Conservation (phyloP, 495 filamentous ascomycete genomes). For the Penicillium nucicola region DNA sequence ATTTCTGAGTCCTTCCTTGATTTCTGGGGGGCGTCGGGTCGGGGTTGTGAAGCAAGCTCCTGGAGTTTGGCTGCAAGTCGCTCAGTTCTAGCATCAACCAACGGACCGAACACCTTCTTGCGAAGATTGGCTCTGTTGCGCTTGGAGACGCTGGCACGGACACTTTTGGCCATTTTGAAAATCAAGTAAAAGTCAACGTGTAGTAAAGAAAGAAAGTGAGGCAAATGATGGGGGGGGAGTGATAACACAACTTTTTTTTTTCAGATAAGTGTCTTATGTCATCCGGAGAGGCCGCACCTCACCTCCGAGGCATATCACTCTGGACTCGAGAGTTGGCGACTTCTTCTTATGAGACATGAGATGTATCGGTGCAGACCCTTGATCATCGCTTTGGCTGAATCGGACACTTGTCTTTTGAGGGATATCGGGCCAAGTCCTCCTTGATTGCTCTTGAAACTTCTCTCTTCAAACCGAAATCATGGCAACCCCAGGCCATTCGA, state of each 20-base stretch:
- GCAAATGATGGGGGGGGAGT: background rate
- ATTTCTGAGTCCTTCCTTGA: constrained; percentile 14
- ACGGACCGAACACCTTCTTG: constrained; percentile 73
- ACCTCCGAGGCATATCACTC: constrained; percentile 23
- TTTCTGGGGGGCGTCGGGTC: constrained; percentile 24
- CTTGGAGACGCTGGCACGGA: constrained; percentile 71
- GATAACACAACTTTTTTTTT: constrained; percentile 15
- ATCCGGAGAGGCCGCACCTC: constrained; percentile 28
- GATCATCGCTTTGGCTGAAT: constrained; percentile 16
- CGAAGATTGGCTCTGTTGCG: constrained; percentile 74
- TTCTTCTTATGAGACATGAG: constrained; percentile 7
- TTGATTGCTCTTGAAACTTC: constrained; percentile 1
- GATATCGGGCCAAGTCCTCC: constrained; percentile 1
- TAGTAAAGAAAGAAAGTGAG: background rate
- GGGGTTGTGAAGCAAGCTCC: constrained; percentile 68
- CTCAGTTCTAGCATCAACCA: constrained; percentile 69
- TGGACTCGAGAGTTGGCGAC: background rate
- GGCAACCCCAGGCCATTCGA: constrained; percentile 44
- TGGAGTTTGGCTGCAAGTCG: constrained; percentile 77
- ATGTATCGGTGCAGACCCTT: constrained; percentile 17
- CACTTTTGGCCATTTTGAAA: constrained; percentile 74
- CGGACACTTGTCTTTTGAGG: constrained; percentile 9
- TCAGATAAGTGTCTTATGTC: constrained; percentile 39
- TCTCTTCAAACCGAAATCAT: constrained; percentile 21
- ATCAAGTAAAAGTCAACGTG: background rate